A percentile compares a stretch with the other conserved stretches of the same genome.
These are phyloP conservation scores for Schwanniomyces polymorphus DNA, from an alignment of 805 yeast species.

Conservation along the genomic window DNA sequence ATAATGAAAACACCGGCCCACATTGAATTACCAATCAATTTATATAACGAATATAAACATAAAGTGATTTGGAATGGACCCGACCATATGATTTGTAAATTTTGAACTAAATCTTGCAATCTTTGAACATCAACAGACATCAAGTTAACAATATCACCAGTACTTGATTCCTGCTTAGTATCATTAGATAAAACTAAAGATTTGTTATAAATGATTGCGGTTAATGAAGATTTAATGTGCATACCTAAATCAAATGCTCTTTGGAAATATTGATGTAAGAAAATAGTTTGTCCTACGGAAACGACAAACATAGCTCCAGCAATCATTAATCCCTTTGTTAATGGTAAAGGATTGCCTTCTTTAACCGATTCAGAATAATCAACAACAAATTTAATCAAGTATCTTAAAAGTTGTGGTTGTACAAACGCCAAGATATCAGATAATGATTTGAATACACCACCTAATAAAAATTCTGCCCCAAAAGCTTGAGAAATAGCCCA, in stretches of 20 bases:
- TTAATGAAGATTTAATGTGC: constrained; percentile 69
- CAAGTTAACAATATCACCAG: constrained; percentile 92
- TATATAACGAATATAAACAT: constrained; percentile 72
- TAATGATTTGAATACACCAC: constrained; percentile 67
- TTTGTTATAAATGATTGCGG: constrained; percentile 66
- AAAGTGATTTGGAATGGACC: constrained; percentile 86
- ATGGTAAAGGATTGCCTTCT: constrained; percentile 49
- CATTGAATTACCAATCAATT: constrained; percentile 83
- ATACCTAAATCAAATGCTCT: constrained; percentile 75
- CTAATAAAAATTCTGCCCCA: constrained; percentile 68
- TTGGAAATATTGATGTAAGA: constrained; percentile 77
- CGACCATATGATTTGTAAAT: constrained; percentile 82
- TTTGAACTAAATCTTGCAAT: constrained; percentile 77
- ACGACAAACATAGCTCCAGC: constrained; percentile 73
- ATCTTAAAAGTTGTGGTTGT: constrained; percentile 30
- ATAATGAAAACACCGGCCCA: constrained; percentile 91
- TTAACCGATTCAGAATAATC: constrained; percentile 37
- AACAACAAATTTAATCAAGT: constrained; percentile 30
- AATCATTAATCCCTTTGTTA: constrained; percentile 74
- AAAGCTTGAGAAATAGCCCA: constrained; percentile 68
- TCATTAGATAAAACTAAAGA: constrained; percentile 70
- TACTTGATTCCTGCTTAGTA: constrained; percentile 65
- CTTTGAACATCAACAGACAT: constrained; percentile 95
- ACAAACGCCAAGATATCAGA: constrained; percentile 72
- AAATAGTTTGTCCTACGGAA: constrained; percentile 75